Evolutionary conservation across 345 rosid species (phyloP).

Genomic region (Rhodamnia rubescens): DNA sequence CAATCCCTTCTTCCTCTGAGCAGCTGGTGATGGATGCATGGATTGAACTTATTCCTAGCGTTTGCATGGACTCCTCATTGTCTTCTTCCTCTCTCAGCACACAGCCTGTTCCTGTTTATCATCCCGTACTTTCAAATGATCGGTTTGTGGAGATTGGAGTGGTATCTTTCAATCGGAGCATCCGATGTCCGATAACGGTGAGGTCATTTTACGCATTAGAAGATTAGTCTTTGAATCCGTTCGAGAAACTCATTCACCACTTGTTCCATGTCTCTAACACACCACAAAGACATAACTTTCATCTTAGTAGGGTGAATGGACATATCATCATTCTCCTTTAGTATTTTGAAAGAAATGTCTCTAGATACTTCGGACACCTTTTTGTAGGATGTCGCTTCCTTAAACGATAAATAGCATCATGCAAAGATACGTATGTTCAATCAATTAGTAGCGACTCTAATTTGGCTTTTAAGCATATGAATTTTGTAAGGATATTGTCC

Average conservation of each 20-base stretch:
- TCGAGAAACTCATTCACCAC: neutral
- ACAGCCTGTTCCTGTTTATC: neutral
- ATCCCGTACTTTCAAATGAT: neutral
- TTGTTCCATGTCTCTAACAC: no score
- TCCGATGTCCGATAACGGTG: neutral
- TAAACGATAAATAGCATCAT: neutral
- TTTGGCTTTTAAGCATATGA: neutral
- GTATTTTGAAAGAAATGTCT: neutral
- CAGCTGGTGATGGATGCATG: no score
- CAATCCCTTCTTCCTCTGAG: no score
- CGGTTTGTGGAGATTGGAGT: neutral
- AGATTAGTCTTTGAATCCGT: neutral
- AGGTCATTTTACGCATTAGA: neutral
- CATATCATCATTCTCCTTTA: neutral
- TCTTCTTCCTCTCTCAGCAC: neutral
- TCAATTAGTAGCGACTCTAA: neutral
- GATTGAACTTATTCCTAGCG: neutral
- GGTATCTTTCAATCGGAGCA: neutral
- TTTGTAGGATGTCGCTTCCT: neutral
- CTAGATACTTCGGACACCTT: fast-evolving
- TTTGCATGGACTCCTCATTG: neutral
- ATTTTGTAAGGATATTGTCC: neutral
- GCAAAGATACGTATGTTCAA: neutral
- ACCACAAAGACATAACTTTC: neutral
- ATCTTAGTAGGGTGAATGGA: fast-evolving